A percentile compares a stretch with the other conserved stretches of the same genome.
Evolutionary conservation across 345 rosid genomes (phyloP).

Genomic region (Melaleuca quinquenervia): DNA sequence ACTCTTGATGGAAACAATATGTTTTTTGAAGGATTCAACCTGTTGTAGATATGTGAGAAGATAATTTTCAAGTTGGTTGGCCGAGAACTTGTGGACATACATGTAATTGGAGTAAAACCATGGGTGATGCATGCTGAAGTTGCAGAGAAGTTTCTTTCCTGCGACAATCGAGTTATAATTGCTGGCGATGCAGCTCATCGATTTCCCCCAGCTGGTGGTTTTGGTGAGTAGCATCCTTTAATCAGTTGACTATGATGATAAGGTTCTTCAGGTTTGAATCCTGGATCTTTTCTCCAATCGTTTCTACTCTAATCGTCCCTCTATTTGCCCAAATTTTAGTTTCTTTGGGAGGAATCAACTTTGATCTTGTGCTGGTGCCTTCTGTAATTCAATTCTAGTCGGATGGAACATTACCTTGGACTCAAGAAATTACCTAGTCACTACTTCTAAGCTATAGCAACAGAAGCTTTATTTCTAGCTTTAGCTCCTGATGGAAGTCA

Average conservation of each 20-base stretch:
- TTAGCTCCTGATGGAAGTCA: background rate
- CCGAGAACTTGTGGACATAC: constrained; percentile 66
- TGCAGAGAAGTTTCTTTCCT: constrained; percentile 56
- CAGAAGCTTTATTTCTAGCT: background rate
- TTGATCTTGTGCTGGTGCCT: background rate
- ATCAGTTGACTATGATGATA: background rate
- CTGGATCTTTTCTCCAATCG: background rate
- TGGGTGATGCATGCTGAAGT: constrained; percentile 99
- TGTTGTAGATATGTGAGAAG: constrained; percentile 74
- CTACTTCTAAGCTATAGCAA: background rate
- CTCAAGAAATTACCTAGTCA: background rate
- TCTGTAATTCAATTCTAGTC: background rate
- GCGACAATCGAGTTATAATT: constrained; percentile 54
- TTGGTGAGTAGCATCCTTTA: constrained; percentile 46
- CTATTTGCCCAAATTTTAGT: background rate
- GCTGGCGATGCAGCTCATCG: constrained; percentile 97
- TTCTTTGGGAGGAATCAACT: background rate
- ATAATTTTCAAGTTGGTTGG: constrained; percentile 75
- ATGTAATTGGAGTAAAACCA: constrained; percentile 78
- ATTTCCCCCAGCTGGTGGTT: constrained; percentile 98
- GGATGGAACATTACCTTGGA: background rate
- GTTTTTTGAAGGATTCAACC: constrained; percentile 26
- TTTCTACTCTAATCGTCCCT: background rate
- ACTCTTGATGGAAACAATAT: background rate
- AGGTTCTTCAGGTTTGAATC: background rate